phyloP scores from a whole-genome alignment of 1,139 yeast species.

The Yamadazyma membranifaciens region DNA sequence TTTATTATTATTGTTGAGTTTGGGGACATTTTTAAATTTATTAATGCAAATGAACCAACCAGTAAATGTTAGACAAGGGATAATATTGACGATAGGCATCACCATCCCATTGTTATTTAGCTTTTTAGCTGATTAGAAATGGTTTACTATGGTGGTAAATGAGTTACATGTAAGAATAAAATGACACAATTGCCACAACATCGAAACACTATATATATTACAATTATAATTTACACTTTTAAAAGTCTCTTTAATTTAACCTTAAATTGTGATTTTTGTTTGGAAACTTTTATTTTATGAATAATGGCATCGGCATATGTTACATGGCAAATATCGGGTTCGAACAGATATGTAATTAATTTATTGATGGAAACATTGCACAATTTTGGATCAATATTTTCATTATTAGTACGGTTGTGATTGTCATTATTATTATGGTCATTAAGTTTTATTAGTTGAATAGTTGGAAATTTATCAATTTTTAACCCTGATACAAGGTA shows the following conservation, averaged over 20 bases:
- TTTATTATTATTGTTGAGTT: constrained; percentile 54
- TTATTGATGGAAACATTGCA: neutral
- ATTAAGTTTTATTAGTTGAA: constrained; percentile 10
- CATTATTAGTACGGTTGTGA: neutral
- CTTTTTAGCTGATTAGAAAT: constrained; percentile 6
- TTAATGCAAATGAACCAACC: constrained; percentile 34
- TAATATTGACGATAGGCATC: constrained; percentile 9
- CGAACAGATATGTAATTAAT: constrained; percentile 5
- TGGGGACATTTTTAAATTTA: constrained; percentile 73
- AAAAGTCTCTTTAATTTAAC: constrained; percentile 3
- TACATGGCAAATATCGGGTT: constrained; percentile 8
- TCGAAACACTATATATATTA: no score
- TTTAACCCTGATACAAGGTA: constrained; percentile 11
- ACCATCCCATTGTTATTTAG: constrained; percentile 15
- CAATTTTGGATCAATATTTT: neutral
- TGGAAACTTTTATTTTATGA: constrained; percentile 7
- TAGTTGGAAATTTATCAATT: constrained; percentile 13
- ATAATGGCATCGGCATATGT: constrained; percentile 16
- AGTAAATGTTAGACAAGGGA: constrained; percentile 5
- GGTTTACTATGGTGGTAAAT: no score
- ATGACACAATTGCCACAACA: no score
- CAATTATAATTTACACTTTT: neutral
- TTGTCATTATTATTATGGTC: neutral
- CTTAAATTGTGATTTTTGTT: neutral
- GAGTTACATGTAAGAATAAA: no score